phyloP scores from a whole-genome alignment of 352 stramenopile genomes.

The Globisporangium nagaii region DNA sequence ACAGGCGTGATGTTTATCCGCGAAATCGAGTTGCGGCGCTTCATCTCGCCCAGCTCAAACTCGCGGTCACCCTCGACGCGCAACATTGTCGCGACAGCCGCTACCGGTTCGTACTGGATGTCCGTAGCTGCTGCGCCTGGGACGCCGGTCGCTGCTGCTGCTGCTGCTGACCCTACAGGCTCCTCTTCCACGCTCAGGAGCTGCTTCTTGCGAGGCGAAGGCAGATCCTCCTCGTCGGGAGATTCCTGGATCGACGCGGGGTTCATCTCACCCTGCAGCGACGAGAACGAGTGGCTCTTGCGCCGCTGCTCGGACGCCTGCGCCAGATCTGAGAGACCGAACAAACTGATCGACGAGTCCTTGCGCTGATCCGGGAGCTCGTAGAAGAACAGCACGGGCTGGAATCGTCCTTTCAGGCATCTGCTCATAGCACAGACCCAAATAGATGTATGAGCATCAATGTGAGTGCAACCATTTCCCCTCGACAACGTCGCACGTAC shows the following conservation, averaged over 20 bases:
- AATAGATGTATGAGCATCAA: background rate
- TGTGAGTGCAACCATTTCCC: background rate
- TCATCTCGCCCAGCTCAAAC: conserved; percentile 45
- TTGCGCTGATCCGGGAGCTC: conserved; percentile 78
- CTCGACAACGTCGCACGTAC: no score
- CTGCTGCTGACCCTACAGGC: background rate
- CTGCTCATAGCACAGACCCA: background rate
- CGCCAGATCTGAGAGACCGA: conserved; percentile 28
- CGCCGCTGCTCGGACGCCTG: conserved; percentile 28
- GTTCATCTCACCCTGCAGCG: conserved; percentile 35
- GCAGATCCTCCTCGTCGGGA: conserved; percentile 25
- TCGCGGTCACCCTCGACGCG: conserved; percentile 50
- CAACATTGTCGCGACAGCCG: conserved; percentile 16
- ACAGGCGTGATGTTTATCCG: conserved; percentile 73
- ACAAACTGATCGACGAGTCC: conserved; percentile 72
- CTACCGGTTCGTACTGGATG: no score
- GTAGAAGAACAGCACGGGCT: conserved; percentile 82
- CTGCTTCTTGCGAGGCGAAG: conserved; percentile 26
- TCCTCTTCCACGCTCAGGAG: conserved; percentile 36
- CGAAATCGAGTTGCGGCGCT: conserved; percentile 39
- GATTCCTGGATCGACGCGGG: conserved; percentile 50
- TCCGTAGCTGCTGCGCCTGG: background rate
- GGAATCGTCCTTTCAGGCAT: conserved; percentile 76
- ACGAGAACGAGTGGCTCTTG: conserved; percentile 62
- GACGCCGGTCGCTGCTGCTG: background rate